Evolutionary conservation across 169 alveolate species (phyloP).

Genomic region (Eimeria maxima): DNA sequence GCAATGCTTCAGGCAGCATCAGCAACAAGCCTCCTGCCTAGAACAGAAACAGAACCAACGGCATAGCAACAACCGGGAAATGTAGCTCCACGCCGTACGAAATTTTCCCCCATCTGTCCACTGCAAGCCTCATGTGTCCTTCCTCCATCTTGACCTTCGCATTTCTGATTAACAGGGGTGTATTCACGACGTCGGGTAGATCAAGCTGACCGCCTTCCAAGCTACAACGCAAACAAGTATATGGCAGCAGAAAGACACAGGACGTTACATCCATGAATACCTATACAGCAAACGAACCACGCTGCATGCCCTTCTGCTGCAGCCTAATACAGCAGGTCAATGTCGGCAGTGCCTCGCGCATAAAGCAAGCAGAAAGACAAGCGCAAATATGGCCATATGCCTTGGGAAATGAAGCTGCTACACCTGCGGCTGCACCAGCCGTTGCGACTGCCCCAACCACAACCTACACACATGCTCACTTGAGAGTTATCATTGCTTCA

Average conservation of each 20-base stretch:
- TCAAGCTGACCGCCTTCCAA: slow-evolving; percentile 74
- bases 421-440: slow-evolving; percentile 4
- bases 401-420: neutral
- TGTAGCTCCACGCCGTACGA: slow-evolving; percentile 12
- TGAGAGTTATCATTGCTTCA: slow-evolving; percentile 73
- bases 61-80: neutral
- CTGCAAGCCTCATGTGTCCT: slow-evolving; percentile 81
- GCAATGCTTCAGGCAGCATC: neutral
- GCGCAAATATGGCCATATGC: neutral
- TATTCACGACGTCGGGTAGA: slow-evolving; percentile 74
- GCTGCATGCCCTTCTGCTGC: neutral
- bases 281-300: neutral
- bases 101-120: slow-evolving; percentile 80
- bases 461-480: slow-evolving; percentile 34
- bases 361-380: neutral
- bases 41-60: neutral
- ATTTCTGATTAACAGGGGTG: slow-evolving; percentile 76
- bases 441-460: neutral
- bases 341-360: neutral
- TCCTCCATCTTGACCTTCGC: slow-evolving; percentile 72
- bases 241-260: neutral
- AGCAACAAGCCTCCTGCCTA: neutral
- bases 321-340: neutral
- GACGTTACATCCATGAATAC: neutral
- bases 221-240: neutral